Evolutionary conservation across 2,329 filamentous ascomycete species (phyloP).

Genomic region (Saccharata proteae): DNA sequence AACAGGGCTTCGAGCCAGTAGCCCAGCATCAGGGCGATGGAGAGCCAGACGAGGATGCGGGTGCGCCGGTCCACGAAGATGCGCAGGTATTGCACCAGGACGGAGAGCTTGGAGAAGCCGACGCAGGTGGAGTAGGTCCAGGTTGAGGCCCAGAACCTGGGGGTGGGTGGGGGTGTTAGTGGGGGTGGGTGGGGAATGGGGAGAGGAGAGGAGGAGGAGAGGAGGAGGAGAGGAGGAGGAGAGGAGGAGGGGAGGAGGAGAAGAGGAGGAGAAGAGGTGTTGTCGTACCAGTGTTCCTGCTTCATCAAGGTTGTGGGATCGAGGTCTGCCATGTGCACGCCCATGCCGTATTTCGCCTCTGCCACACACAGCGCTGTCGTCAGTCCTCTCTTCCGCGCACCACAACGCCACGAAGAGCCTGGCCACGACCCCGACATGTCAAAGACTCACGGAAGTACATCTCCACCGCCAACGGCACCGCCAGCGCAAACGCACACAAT

Average conservation of each 20-base stretch:
- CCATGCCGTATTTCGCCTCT: slow-evolving; percentile 21
- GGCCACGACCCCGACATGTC: too few relatives aligned
- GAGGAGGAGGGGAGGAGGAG: too few relatives aligned
- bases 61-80: slow-evolving; percentile 16
- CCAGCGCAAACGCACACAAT: background rate
- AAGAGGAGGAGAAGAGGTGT: too few relatives aligned
- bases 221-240: too few relatives aligned
- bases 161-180: background rate
- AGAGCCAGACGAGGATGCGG: slow-evolving; percentile 11
- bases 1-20: slow-evolving; percentile 5
- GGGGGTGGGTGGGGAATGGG: background rate
- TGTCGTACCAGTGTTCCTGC: too few relatives aligned
- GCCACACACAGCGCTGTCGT: background rate
- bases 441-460: slow-evolving; percentile 4
- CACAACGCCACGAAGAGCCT: background rate
- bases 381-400: background rate
- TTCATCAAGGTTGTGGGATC: too few relatives aligned
- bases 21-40: slow-evolving; percentile 7
- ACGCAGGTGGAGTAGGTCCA: slow-evolving; percentile 23
- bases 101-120: slow-evolving; percentile 20
- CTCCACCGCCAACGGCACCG: slow-evolving; percentile 3
- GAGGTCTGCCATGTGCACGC: slow-evolving; percentile 12
- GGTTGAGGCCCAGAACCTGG: slow-evolving; percentile 20
- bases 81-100: slow-evolving; percentile 15
- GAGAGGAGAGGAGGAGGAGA: too few relatives aligned